A percentile compares a stretch with the other conserved stretches of the same genome.
These are phyloP conservation scores for Dryadomyces quercus-mongolicae DNA, from an alignment of 2,329 filamentous ascomycete genomes.

Conservation along the genomic window DNA sequence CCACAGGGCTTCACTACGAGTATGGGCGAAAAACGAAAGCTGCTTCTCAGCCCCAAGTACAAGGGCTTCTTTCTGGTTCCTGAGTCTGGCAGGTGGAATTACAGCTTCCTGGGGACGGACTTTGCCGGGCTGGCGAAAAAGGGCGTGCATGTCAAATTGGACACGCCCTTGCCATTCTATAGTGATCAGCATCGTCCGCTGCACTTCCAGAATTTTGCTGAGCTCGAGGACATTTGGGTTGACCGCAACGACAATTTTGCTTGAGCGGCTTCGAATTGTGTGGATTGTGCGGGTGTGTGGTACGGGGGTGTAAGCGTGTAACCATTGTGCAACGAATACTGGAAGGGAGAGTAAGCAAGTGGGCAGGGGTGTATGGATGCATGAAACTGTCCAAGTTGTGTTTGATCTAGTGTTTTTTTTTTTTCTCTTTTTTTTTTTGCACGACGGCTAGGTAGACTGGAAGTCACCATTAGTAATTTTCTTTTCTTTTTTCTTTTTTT, in stretches of 20 bases:
- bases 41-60: conserved; percentile 86
- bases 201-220: conserved; percentile 95
- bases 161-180: conserved; percentile 84
- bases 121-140: conserved; percentile 88
- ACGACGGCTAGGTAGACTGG: no score
- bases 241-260: conserved; percentile 90
- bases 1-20: conserved; percentile 84
- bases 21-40: conserved; percentile 92
- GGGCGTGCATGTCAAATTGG: conserved; percentile 80
- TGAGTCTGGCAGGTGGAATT: conserved; percentile 87
- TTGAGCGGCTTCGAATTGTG: conserved; percentile 28
- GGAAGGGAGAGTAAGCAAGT: no score
- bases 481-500: neutral
- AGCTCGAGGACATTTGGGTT: conserved; percentile 94
- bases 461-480: neutral
- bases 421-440: conserved; percentile 1
- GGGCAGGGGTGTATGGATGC: no score
- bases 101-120: conserved; percentile 89
- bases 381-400: neutral
- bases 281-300: no score
- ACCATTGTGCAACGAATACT: no score
- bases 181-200: conserved; percentile 82
- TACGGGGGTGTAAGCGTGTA: no score
- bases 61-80: conserved; percentile 94
- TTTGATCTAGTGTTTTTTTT: conserved; percentile 9